Evolutionary conservation across 2,329 filamentous ascomycete genomes (phyloP).

Genomic region (Colletotrichum lupini): DNA sequence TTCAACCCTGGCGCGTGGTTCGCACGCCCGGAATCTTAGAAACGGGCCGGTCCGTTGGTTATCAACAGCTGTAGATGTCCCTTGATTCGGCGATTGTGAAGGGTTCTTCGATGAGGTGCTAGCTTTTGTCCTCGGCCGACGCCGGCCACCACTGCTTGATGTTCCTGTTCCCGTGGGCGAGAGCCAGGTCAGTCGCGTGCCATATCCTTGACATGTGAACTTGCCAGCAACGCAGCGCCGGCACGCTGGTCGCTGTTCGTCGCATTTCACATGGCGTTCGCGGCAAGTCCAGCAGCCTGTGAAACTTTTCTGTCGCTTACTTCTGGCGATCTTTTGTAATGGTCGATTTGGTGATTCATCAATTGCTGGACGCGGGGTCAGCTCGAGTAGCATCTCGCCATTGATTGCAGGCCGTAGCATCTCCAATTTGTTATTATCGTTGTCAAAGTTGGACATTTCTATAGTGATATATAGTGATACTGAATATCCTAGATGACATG

Average conservation of each 20-base stretch:
- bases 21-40: not conserved
- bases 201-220: constrained; percentile 20
- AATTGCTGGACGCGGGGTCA: not conserved
- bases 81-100: not conserved
- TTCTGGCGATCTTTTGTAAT: not conserved
- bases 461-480: not conserved
- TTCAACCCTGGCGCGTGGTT: not conserved
- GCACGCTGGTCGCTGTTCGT: constrained; percentile 46
- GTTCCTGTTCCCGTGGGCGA: not conserved
- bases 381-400: not conserved
- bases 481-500: not conserved
- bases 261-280: constrained; percentile 47
- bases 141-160: not conserved
- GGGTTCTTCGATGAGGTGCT: not conserved
- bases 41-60: not conserved
- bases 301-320: constrained; percentile 39
- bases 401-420: constrained; percentile 39
- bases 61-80: no score
- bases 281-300: constrained; percentile 52
- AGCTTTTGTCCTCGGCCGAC: not conserved
- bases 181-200: constrained; percentile 11
- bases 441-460: not conserved
- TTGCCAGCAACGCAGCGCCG: constrained; percentile 1
- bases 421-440: not conserved
- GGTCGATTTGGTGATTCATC: not conserved